Conservation (phyloP, 2,329 filamentous ascomycete species). For the Xylogone sp. region DNA sequence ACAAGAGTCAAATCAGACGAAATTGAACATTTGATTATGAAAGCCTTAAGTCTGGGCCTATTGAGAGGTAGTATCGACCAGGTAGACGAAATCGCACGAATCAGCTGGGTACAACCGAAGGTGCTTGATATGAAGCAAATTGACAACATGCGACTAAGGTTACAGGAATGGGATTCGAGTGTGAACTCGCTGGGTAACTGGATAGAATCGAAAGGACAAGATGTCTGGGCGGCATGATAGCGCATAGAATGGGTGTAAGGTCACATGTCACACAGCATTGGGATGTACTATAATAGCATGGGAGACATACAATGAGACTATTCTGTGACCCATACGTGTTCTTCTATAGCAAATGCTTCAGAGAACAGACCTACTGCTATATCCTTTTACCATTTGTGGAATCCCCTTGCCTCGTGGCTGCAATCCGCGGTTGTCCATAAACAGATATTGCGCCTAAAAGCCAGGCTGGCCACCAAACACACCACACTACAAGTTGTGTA, state of each 20-base stretch:
- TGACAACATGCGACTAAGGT: constrained; percentile 78
- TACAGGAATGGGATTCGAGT: constrained; percentile 93
- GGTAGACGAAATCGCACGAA: constrained; percentile 88
- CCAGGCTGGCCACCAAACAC: constrained; percentile 95
- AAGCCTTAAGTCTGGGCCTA: constrained; percentile 90
- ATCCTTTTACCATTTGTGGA: background rate
- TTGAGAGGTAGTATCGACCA: constrained; percentile 93
- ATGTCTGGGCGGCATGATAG: constrained; percentile 83
- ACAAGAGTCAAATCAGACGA: constrained; percentile 88
- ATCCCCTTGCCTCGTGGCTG: background rate
- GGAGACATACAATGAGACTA: background rate
- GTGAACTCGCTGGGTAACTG: constrained; percentile 96
- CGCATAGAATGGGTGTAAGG: constrained; percentile 18
- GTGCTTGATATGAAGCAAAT: constrained; percentile 95
- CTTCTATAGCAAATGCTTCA: no score
- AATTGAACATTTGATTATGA: constrained; percentile 99
- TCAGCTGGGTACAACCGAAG: constrained; percentile 99
- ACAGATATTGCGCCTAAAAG: constrained; percentile 58
- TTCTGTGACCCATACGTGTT: background rate
- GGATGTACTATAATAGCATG: constrained; percentile 5
- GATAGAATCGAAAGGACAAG: constrained; percentile 91
- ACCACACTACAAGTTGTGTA: constrained; percentile 87
- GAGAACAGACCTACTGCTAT: no score
- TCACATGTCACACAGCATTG: background rate
- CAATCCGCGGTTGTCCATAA: constrained; percentile 33